Evolutionary conservation across 2,329 filamentous ascomycete genomes (phyloP), one percentile per base, ranked within the genome.

Genomic region (Bipolaris gigantea): DNA sequence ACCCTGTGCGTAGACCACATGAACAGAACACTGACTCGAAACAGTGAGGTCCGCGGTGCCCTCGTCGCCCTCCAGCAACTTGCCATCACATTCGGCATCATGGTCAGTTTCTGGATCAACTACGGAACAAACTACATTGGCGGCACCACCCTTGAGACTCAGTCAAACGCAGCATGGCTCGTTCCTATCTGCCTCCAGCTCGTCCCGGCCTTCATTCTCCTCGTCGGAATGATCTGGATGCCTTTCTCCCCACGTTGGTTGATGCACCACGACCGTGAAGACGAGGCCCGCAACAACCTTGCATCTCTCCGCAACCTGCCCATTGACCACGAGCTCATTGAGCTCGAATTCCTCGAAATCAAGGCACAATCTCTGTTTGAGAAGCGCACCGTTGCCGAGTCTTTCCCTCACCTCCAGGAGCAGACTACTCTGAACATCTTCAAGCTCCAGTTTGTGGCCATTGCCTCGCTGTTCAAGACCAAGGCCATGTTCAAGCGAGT

Each of bases 321-420:
- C 0, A 67, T 76, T 15, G 82, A 88, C 59, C 82, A 91, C 65
- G 85, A 89, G 52, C 80, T 90, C 0, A 83, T 92, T 34, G 82
- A 88, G 59, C 79, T 91, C 1, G 90, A 93, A 65, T 91, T 88
- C 67, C 81, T 91, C n/a, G 89, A 93, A 70, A 92, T 93, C 75
- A 89, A 90, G 71, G 88, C 89, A 0, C 87, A 91, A 70, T 87
- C 85, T 0, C 72, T 89, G 16, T 94, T 93, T 61, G 89, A 93
- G 73, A 89, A 92, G 75, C 84, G 0, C 79, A 87, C 9, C 82
- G 83, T 80, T 75, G 15, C 77, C 0, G 85, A 88, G 57, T 79
- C 86, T 21, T 91, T 89, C 71, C 89, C 89, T 0, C 78, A 87
- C 32, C 76, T 89, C 13, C 76, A 80, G 2, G 80, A 86, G 54